These are phyloP conservation scores for Plasmodium chabaudi DNA, from an alignment of 169 alveolate species.

Conservation along the genomic window DNA sequence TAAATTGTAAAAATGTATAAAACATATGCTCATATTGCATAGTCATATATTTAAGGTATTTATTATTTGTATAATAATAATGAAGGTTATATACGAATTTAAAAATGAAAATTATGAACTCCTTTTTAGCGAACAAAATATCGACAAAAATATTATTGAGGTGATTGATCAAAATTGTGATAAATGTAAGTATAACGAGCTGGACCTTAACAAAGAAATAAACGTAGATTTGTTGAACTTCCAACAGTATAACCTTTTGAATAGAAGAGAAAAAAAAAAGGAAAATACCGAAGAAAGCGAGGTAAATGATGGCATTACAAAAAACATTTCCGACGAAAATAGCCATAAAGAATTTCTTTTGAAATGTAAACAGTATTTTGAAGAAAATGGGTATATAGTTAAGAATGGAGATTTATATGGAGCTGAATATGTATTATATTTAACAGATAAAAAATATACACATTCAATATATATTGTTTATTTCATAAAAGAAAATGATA, in stretches of 20 bases:
- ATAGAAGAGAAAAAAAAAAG: background rate
- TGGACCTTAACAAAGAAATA: constrained; percentile 1
- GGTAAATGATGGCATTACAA: background rate
- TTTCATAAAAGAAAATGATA: constrained; percentile 9
- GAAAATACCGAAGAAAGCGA: background rate
- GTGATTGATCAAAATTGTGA: constrained; percentile 27
- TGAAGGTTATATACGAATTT: constrained; percentile 49
- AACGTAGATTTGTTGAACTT: constrained; percentile 49
- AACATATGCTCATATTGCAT: too few relatives aligned
- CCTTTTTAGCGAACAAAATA: constrained; percentile 29
- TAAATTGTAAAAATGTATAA: too few relatives aligned
- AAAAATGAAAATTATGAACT: constrained; percentile 56
- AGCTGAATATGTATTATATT: constrained; percentile 55
- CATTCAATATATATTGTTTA: constrained; percentile 64
- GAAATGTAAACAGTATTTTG: constrained; percentile 34
- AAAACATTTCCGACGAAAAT: background rate
- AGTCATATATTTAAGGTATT: too few relatives aligned
- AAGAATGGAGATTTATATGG: constrained; percentile 52
- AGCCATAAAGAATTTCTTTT: background rate
- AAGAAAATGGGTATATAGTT: constrained; percentile 18
- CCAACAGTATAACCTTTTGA: constrained; percentile 13
- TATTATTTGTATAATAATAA: background rate
- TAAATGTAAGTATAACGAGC: constrained; percentile 6
- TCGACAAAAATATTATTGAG: constrained; percentile 43
- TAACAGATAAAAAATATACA: constrained; percentile 39